Base-by-base conservation (phyloP, 2,329 filamentous ascomycete genomes). In the Aureobasidium sp. region DNA sequence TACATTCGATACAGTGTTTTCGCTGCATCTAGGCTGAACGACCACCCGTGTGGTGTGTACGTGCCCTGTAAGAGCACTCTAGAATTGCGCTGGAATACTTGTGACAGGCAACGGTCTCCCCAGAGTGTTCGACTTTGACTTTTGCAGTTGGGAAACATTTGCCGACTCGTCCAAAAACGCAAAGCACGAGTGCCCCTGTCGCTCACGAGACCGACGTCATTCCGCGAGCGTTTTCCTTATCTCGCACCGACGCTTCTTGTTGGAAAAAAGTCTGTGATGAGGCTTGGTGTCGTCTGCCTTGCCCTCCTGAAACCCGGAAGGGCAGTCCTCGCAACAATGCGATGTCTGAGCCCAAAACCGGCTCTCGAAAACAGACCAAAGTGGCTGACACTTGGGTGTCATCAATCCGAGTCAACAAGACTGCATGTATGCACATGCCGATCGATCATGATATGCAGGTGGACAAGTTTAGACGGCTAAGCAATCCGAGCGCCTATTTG, bases 401-500 rank as follows among this genome's bases (percentile, higher is more conserved):
- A 33, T 55, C 4, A 51, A 54, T 42, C 17, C 33, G 50, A 53
- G 38, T 55, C 51, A 55, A 42, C 9, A 45, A n/a, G 40, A 35
- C 5, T 27, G 40, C 40, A 55, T 55, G 51, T 38, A 45, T 6
- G 40, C 19, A 46, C 53, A 45, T 42, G 53, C 53, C 53, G 53
- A 57, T 57, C 53, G 51, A 31, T 47, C 27, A 42, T 17, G 35
- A 53, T 43, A 55, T 55, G 51, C 51, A 55, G 51, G 37, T 55
- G 51, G 19, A 55, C 37, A 21, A 43, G 51, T 55, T 55, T 38
- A 43, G 53, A 42, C 53, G 53, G 29, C 21, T 45, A 37, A 37
- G 42, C 38, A 57, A 43, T 58, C 55, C 42, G 37, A 58, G 55
- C 55, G 55, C 31, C 55, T 35, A 45, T 37, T 46, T 33, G 53